Base-by-base conservation (phyloP, 2,329 filamentous ascomycete species). In the Colletotrichum somersetense region DNA sequence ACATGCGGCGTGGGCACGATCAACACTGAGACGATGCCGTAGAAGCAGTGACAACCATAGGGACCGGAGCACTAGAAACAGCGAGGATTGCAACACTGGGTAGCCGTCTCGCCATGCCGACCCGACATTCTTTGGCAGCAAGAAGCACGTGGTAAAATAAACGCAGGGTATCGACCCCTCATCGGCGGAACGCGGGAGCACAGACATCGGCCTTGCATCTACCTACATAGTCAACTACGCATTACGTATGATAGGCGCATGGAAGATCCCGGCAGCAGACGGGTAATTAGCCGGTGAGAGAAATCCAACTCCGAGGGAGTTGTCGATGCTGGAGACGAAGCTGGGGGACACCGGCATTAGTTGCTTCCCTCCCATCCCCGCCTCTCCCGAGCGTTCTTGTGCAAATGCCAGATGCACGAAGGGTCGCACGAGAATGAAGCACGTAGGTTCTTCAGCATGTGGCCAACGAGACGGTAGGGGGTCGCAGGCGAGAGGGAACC, bases 401-500 rank as follows among this genome's bases (percentile, higher is more conserved):
- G 64, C 40, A 52, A 67, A 55, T 23, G 35, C 42, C 26, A 18
- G 23, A 62, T 62, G 64, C 64, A 67, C 42, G 35, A 67, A 67
- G 52, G 68, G 57, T 71, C 57, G 58, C 57, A 58, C 56, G 48
- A 71, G 26, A 50, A 23, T 4, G 20, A 48, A 63, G 33, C 42
- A 26, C 46, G 59, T 40, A 64, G 44, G 65, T 69, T 63, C 52
- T 40, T 71, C 67, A 62, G 61, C 57, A 73, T 73, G 62, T 71
- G 35, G 48, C 14, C 30, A 57, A 56, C 70, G 61, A 50, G 42
- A n/a, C 30, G 53, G 35, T 40, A 33, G 30, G 46, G 35, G 44
- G n/a, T 30, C 30, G 16, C 77, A 79, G 70, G n/a, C 30, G 40
- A 55, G 56, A 62, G 40, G 50, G 50, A 52, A 59, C 53, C 63